Conservation (phyloP, 2,329 filamentous ascomycete species). For the Trichophyton mentagrophytes region DNA sequence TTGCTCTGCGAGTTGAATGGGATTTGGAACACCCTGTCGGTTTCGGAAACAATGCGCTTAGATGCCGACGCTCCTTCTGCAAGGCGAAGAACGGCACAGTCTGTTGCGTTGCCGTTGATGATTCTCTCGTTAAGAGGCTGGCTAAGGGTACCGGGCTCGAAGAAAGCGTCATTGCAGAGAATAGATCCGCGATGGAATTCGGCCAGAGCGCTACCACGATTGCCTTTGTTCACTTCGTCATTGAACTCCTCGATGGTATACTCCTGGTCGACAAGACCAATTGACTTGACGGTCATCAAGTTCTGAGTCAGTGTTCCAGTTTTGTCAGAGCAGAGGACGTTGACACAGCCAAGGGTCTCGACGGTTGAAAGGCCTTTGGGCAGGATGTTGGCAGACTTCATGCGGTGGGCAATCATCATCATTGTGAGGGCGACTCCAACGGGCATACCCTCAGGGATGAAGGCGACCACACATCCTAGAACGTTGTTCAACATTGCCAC, state of each 20-base stretch:
- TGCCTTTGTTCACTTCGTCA: slow-evolving; percentile 44
- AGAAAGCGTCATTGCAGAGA: slow-evolving; percentile 63
- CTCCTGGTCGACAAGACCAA: slow-evolving; percentile 26
- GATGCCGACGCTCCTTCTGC: slow-evolving; percentile 53
- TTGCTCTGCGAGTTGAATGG: slow-evolving; percentile 78
- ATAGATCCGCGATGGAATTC: slow-evolving; percentile 42
- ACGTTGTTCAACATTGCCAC: slow-evolving; percentile 59
- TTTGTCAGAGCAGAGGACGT: slow-evolving; percentile 65
- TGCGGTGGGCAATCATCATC: slow-evolving; percentile 63
- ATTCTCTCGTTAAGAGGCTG: slow-evolving; percentile 48
- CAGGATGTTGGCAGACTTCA: slow-evolving; percentile 63
- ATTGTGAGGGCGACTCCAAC: slow-evolving; percentile 58
- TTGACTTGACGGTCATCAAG: slow-evolving; percentile 56
- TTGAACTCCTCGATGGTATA: neutral
- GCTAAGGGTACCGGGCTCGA: slow-evolving; percentile 52
- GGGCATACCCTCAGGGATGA: slow-evolving; percentile 62
- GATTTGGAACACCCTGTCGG: slow-evolving; percentile 54
- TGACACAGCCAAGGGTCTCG: slow-evolving; percentile 60
- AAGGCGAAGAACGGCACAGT: slow-evolving; percentile 60
- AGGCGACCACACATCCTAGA: slow-evolving; percentile 59
- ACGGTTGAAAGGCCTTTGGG: slow-evolving; percentile 72
- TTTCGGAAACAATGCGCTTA: slow-evolving; percentile 46
- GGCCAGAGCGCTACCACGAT: slow-evolving; percentile 40
- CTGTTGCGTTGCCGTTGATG: slow-evolving; percentile 63
- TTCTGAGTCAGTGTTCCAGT: slow-evolving; percentile 44